Base-by-base conservation (phyloP, 768 basidiomycete genomes). In the Clitopilus hobsonii region DNA sequence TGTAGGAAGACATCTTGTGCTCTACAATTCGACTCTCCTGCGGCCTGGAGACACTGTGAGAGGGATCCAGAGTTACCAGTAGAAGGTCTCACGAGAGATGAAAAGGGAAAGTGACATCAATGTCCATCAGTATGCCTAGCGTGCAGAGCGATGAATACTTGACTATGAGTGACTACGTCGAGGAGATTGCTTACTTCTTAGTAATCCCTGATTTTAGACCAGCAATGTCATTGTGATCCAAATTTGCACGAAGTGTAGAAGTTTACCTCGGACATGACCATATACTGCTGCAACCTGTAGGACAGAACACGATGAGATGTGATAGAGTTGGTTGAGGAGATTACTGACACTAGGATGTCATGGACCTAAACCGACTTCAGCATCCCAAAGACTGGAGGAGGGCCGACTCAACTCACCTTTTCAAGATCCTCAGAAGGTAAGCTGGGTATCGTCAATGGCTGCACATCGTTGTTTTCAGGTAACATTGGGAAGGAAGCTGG, bases 11-110 rank as follows among this genome's bases (percentile, higher is more conserved):
- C 3, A 75, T 69, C 0, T 70, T 69, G 58, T 86, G 78, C 38
- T 86, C 79, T 13, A 86, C 77, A 13, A 88, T 84, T 58, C 67
- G 71, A 60, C 75, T 75, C 60, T 88, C 83, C 45, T 75, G 69
- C 0, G 76, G 65, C 6, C 77, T 78, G 51, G 0, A 38, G 18
- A 29, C 29, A 50, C 41, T 41, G n/a, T 18, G 48, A 49, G 8
- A 24, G 53, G 38, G 10, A 20, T 52, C 3, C 8, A 6, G 22
- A 48, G 16, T 22, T n/a, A 6, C 51, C 28, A 49, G 26, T n/a
- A 22, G 48, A 25, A 25, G 22, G 27, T 63, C 73, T 51, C 56
- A 77, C 78, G 75, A 75, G 25, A 78, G 69, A 54, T 75, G 67
- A 51, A 78, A 75, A 5, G 74, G 71, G 56, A 74, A 73, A 0